These are phyloP conservation scores for Dioszegia hungarica DNA, from an alignment of 768 basidiomycete species.

Conservation along the genomic window DNA sequence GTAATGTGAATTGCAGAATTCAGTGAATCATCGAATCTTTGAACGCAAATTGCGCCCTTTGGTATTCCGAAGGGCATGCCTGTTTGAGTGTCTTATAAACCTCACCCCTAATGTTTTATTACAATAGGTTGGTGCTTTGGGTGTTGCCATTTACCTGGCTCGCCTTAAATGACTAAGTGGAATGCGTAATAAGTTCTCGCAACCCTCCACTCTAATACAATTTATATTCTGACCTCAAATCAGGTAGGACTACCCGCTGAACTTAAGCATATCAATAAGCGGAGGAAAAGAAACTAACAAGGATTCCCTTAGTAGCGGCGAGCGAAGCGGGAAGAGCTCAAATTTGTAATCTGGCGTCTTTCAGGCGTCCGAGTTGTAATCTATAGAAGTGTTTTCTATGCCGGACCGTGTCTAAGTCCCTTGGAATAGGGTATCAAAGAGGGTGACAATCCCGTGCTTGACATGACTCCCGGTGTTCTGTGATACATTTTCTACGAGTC, in stretches of 20 bases:
- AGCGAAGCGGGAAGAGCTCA: constrained; percentile 80
- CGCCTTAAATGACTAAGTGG: constrained; percentile 56
- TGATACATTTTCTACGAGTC: constrained; percentile 72
- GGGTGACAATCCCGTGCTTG: constrained; percentile 55
- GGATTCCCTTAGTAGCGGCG: constrained; percentile 83
- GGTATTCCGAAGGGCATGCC: constrained; percentile 63
- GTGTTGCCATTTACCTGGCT: constrained; percentile 33
- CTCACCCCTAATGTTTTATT: constrained; percentile 31
- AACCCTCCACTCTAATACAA: constrained; percentile 55
- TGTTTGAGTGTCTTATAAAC: constrained; percentile 62
- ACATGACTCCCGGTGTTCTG: constrained; percentile 61
- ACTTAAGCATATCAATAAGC: constrained; percentile 87
- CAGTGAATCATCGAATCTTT: constrained; percentile 80
- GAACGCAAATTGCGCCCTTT: constrained; percentile 74
- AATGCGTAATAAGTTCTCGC: constrained; percentile 56
- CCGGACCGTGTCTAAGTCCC: constrained; percentile 70
- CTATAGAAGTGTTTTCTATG: constrained; percentile 70
- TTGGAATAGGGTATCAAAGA: constrained; percentile 68
- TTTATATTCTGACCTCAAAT: constrained; percentile 55
- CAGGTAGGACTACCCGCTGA: constrained; percentile 78
- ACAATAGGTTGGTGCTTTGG: constrained; percentile 34
- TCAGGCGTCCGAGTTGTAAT: constrained; percentile 67
- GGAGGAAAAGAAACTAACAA: constrained; percentile 88
- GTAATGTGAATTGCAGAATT: constrained; percentile 79
- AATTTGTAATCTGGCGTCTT: constrained; percentile 59